Evolutionary conservation across 2,329 filamentous ascomycete genomes (phyloP).

Genomic region (Tolypocladium cylindrosporum): DNA sequence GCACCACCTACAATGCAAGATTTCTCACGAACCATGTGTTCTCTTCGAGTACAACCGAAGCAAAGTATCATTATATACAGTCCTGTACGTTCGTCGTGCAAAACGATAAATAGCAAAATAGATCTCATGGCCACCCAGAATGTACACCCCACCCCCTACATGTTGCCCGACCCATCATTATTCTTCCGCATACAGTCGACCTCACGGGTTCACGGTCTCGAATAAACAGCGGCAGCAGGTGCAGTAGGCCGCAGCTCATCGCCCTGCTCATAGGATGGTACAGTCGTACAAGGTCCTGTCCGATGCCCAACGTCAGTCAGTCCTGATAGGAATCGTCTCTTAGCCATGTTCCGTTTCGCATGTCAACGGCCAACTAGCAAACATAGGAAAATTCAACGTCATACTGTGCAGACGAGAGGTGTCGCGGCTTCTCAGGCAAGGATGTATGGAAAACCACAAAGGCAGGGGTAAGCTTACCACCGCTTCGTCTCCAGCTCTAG

Average conservation of each 20-base stretch:
- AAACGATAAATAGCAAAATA: background rate
- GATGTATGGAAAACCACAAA: background rate
- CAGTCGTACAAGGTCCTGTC: constrained; percentile 20
- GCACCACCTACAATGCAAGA: background rate
- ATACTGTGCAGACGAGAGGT: background rate
- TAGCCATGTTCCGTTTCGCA: background rate
- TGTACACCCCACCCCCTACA: background rate
- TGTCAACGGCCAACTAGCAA: background rate
- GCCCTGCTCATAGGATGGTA: constrained; percentile 17
- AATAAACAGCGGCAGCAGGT: background rate
- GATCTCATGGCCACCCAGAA: background rate
- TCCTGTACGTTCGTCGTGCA: background rate
- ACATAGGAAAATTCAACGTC: background rate
- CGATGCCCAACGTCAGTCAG: constrained; percentile 14
- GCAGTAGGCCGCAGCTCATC: background rate
- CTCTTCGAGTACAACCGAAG: background rate
- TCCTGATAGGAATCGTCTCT: constrained; percentile 8
- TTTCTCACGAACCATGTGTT: background rate
- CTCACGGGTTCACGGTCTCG: background rate
- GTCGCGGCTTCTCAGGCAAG: background rate
- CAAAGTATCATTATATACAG: background rate
- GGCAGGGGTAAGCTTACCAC: constrained; percentile 48
- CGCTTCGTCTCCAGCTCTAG: constrained; percentile 57
- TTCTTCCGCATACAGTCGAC: background rate
- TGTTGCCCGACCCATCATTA: background rate